Percentiles rank a stretch among this genome's conserved stretches.
Evolutionary conservation across 2,329 filamentous ascomycete species (phyloP).

Genomic region (Phialophora chinensis): DNA sequence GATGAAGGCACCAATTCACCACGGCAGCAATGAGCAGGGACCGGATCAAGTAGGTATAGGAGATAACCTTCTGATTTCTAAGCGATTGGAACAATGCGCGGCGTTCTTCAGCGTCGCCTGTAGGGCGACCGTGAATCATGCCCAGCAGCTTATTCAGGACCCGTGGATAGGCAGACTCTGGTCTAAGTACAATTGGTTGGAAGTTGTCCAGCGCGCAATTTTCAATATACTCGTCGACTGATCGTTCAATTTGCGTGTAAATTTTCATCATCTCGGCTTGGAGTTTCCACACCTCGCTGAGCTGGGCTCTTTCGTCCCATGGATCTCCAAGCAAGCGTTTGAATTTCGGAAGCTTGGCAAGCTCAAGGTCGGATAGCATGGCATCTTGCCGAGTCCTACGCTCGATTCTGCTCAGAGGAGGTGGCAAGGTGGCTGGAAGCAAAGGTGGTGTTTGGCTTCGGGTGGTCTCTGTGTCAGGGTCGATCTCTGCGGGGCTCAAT

Average conservation of each 20-base stretch:
- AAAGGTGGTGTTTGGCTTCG: neutral
- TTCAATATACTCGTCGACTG: neutral
- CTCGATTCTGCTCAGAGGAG: neutral
- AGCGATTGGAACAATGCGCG: neutral
- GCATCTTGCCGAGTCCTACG: neutral
- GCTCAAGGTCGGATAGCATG: constrained; percentile 2
- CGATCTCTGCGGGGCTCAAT: neutral
- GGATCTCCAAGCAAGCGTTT: neutral
- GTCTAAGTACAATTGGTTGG: neutral
- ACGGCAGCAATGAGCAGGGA: neutral
- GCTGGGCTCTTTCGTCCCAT: neutral
- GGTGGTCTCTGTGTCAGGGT: neutral
- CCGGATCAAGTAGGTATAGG: neutral
- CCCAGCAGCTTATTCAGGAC: neutral
- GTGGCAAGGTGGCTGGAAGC: neutral
- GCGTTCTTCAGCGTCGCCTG: neutral
- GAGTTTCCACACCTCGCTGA: neutral
- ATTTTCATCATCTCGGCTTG: neutral
- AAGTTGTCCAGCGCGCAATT: neutral
- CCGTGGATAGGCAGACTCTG: neutral
- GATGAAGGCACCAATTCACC: neutral
- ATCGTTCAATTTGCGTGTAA: neutral
- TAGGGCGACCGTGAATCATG: neutral
- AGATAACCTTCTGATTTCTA: neutral
- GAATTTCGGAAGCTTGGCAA: constrained; percentile 2